Evolutionary conservation across 2,329 filamentous ascomycete species (phyloP).

Genomic region (Cladosporium austrohemisphaericum): DNA sequence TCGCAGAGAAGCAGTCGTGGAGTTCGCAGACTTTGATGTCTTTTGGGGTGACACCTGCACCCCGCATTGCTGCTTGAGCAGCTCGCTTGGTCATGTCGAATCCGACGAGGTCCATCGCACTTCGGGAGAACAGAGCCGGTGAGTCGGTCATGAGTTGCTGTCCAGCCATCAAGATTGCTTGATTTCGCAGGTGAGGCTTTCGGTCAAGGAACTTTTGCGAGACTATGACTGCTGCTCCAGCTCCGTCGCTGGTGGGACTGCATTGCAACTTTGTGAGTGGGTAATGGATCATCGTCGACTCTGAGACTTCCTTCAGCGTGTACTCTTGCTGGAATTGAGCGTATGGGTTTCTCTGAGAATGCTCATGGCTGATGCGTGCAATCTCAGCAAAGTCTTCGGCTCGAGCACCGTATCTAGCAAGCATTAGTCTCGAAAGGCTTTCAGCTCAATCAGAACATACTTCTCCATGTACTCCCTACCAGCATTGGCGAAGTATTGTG

Average conservation of each 20-base stretch:
- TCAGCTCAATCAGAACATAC: constrained; percentile 29
- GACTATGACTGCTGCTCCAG: constrained; percentile 81
- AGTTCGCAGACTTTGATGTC: constrained; percentile 85
- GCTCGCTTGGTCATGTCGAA: constrained; percentile 78
- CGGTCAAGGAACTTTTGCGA: constrained; percentile 84
- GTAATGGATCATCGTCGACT: constrained; percentile 71
- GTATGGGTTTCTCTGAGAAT: constrained; percentile 89
- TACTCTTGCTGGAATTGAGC: constrained; percentile 94
- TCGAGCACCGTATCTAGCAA: constrained; percentile 65
- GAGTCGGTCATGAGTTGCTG: constrained; percentile 81
- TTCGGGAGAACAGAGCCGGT: constrained; percentile 71
- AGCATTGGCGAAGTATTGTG: constrained; percentile 93
- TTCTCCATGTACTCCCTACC: constrained; percentile 93
- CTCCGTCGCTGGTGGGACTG: constrained; percentile 92
- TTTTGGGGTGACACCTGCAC: constrained; percentile 63
- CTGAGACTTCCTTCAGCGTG: constrained; percentile 74
- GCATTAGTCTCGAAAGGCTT: not conserved
- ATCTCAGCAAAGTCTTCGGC: constrained; percentile 83
- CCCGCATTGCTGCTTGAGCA: constrained; percentile 61
- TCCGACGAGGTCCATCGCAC: constrained; percentile 83
- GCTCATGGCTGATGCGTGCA: constrained; percentile 84
- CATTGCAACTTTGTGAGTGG: constrained; percentile 97
- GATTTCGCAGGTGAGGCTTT: constrained; percentile 72
- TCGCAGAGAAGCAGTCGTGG: constrained; percentile 94
- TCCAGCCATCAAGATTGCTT: constrained; percentile 85